Evolutionary conservation across 768 basidiomycete genomes (phyloP), one percentile per base, ranked within the genome.

Genomic region (Pleurotus platypus): DNA sequence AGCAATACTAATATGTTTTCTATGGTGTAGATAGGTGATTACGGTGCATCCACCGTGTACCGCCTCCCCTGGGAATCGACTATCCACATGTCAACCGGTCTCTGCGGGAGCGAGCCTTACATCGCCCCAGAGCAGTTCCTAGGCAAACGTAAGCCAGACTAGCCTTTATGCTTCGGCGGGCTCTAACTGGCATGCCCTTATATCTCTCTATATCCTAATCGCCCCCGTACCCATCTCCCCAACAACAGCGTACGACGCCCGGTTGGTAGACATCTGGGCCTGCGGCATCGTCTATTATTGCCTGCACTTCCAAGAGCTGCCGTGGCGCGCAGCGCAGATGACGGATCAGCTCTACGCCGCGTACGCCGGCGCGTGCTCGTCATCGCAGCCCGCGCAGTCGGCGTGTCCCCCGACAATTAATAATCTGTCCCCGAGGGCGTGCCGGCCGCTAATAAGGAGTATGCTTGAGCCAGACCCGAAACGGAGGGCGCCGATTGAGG

Each of bases 31-130:
- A 96, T 98, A 63, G 95, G 96, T 56, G 96, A 99, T 69, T 99
- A 98, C 64, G 96, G 96, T 54, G 97, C 96, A 7, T 97, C 94
- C 45, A 98, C 97, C n/a, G 96, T 99, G 50, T 99, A 98, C 72
- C 84, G 96, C 58, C 85, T 99, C 56, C 97, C 97, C 42, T 99
- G 96, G 96, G 95, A 99, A 75, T 78, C 88, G 54, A 97, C 94
- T 42, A 88, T 98, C 49, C 96, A 99, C 70, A 88, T 98, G 85
- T 94, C 92, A 12, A 97, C 94, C 24, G 96, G 96, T 3, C 81
- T 99, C 27, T 99, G 96, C 65, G 96, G 96, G 22, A 94, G 92
- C 65, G 96, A 99, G 69, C 96, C 96, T 1, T 99, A 99, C 74
- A 99, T 99, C 66, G 96, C 96, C 7, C 97, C 97, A 26, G 96